These are phyloP conservation scores for Triticum timopheevii DNA, from an alignment of 176 grass and related monocot genomes.

Conservation along the genomic window DNA sequence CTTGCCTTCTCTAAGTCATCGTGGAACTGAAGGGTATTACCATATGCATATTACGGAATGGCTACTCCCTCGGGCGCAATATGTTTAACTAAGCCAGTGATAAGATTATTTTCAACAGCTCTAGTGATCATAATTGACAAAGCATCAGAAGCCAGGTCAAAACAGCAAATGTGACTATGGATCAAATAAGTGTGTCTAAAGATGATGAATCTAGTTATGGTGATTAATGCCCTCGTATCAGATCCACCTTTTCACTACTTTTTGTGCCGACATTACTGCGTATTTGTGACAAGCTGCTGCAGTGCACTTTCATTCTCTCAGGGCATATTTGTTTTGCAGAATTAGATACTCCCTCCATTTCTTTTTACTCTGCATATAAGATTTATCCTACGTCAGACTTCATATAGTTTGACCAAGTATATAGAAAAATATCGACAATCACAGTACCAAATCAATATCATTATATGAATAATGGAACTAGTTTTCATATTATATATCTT, in stretches of 20 bases:
- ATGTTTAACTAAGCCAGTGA: neutral
- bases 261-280: neutral
- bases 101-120: neutral
- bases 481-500: too few species aligned
- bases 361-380: too few species aligned
- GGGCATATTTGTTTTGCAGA: neutral
- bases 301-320: neutral
- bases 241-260: conserved; percentile 4
- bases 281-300: conserved; percentile 4
- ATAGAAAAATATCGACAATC: too few species aligned
- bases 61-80: neutral
- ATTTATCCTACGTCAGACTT: too few species aligned
- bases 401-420: too few species aligned
- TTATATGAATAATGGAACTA: too few species aligned
- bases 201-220: neutral
- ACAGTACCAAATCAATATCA: too few species aligned
- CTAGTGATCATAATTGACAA: neutral
- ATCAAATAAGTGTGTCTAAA: neutral
- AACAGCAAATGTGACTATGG: neutral
- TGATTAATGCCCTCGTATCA: neutral
- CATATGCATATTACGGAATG: neutral
- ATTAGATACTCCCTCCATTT: neutral
- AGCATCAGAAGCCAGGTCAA: neutral
- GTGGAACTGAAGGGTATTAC: neutral
- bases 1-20: neutral